Percentiles rank a stretch among this genome's conserved stretches.
Conservation (phyloP, 441 rosid species). For the Populus hybrid region DNA sequence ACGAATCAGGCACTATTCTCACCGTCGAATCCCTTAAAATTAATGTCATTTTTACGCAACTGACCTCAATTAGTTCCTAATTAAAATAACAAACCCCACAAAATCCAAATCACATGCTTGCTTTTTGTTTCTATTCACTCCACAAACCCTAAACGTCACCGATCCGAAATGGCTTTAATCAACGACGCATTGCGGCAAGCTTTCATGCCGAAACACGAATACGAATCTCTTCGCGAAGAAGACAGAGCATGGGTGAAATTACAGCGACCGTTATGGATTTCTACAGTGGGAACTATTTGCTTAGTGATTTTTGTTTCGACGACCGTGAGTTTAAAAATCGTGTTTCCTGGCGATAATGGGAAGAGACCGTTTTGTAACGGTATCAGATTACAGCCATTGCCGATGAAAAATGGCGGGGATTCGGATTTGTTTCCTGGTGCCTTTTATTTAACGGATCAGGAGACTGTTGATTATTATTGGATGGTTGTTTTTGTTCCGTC, state of each 20-base stretch:
- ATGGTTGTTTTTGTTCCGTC: conserved; percentile 79
- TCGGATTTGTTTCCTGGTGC: conserved; percentile 67
- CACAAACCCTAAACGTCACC: background rate
- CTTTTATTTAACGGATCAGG: conserved; percentile 83
- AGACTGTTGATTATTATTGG: conserved; percentile 86
- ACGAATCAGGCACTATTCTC: background rate
- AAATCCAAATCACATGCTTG: background rate
- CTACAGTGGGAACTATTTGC: conserved; percentile 33
- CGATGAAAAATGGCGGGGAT: conserved; percentile 44
- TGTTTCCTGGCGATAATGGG: conserved; percentile 52
- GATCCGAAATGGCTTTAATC: conserved; percentile 54
- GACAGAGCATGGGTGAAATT: conserved; percentile 76
- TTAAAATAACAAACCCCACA: background rate
- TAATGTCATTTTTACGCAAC: background rate
- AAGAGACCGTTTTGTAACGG: conserved; percentile 74
- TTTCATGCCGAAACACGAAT: conserved; percentile 86
- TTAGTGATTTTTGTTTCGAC: conserved; percentile 47
- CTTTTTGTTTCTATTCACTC: background rate
- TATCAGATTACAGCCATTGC: conserved; percentile 52
- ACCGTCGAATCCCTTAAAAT: background rate
- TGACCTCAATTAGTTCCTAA: background rate
- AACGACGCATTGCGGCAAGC: conserved; percentile 85
- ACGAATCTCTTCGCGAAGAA: conserved; percentile 72
- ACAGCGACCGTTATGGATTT: conserved; percentile 47
- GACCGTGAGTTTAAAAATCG: conserved; percentile 64